These are phyloP conservation scores for Vigna nakashimae DNA, from an alignment of 306 rosid genomes.

Conservation along the genomic window DNA sequence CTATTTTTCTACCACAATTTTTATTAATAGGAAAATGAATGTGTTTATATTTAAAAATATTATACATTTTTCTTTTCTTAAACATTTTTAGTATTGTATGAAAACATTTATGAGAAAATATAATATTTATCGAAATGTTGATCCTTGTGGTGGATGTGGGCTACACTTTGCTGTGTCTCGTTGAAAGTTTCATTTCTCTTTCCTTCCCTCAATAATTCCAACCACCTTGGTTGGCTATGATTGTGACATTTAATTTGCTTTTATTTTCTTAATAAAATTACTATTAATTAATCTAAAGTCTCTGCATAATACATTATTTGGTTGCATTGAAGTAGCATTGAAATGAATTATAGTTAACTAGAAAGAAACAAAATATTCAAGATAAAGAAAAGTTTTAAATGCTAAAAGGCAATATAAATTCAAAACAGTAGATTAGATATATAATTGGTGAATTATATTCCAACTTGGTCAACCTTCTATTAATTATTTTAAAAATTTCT, in stretches of 20 bases:
- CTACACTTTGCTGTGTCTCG: constrained; percentile 35
- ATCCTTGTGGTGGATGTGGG: constrained; percentile 38
- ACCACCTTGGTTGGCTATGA: constrained; percentile 57
- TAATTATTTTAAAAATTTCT: no score
- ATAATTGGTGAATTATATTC: no score
- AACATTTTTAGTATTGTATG: not conserved
- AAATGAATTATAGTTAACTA: no score
- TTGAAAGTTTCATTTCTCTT: constrained; percentile 63
- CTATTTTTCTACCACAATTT: no score
- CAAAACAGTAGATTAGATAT: no score
- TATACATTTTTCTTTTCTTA: not conserved
- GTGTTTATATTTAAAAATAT: not conserved
- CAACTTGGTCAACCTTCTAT: no score
- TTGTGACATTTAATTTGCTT: constrained; percentile 38
- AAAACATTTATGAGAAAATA: not conserved
- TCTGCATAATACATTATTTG: not conserved
- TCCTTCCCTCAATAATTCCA: constrained; percentile 62
- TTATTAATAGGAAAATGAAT: not conserved
- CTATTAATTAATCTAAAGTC: constrained; percentile 3
- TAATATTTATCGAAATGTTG: constrained; percentile 15
- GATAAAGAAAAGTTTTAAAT: no score
- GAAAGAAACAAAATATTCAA: no score
- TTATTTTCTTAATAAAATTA: not conserved
- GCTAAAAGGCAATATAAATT: no score
- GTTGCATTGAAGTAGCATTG: not conserved